phyloP scores from a whole-genome alignment of 164 flowering plant genomes.

The Vitis amurensis region DNA sequence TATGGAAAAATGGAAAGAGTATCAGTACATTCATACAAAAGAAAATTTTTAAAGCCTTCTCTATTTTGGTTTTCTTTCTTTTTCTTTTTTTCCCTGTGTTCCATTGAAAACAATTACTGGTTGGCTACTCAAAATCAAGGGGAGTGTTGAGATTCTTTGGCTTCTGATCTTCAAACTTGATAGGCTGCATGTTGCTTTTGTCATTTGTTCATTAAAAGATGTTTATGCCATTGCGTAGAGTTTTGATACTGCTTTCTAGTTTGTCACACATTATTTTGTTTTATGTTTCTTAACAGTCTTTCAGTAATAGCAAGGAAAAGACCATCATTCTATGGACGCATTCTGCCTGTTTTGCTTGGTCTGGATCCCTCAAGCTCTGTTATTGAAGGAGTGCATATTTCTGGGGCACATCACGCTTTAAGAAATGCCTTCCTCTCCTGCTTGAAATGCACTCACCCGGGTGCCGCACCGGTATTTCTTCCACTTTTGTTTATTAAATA shows the following conservation, averaged over 20 bases:
- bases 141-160: too few species aligned
- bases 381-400: constrained; percentile 52
- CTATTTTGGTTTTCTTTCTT: too few species aligned
- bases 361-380: constrained; percentile 69
- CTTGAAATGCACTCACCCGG: constrained; percentile 80
- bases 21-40: too few species aligned
- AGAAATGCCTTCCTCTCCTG: constrained; percentile 78
- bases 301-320: constrained; percentile 85
- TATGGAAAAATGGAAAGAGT: too few species aligned
- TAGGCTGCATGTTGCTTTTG: too few species aligned
- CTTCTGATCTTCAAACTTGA: too few species aligned
- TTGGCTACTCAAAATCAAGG: too few species aligned
- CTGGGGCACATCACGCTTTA: constrained; percentile 65
- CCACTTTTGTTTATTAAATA: background rate
- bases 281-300: constrained; percentile 51
- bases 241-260: background rate
- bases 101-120: too few species aligned
- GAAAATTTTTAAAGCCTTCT: too few species aligned
- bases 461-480: constrained; percentile 82
- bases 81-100: too few species aligned
- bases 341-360: constrained; percentile 89
- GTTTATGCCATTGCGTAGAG: background rate
- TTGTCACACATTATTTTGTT: background rate
- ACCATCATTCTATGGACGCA: constrained; percentile 94
- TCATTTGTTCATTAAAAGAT: too few species aligned